Conservation (phyloP, 2,329 filamentous ascomycete genomes). For the Fusarium verticillioides region DNA sequence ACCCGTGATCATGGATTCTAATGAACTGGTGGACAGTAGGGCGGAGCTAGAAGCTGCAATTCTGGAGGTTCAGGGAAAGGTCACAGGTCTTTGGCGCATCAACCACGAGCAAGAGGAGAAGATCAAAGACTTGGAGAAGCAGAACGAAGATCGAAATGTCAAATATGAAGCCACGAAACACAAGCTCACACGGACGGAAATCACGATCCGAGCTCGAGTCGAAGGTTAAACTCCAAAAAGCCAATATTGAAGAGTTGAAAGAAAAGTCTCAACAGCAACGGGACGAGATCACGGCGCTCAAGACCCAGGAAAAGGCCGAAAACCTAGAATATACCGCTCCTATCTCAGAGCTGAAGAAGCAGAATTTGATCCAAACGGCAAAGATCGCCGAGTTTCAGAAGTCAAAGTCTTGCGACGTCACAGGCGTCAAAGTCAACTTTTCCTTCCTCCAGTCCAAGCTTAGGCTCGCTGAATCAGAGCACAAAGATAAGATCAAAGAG, state of each 20-base stretch:
- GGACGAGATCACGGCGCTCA: background rate
- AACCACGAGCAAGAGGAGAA: background rate
- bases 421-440: background rate
- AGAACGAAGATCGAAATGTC: too few relatives aligned
- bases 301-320: fast-evolving
- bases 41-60: background rate
- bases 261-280: background rate
- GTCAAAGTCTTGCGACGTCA: background rate
- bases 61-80: background rate
- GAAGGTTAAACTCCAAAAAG: background rate
- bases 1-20: background rate
- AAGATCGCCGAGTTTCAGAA: background rate
- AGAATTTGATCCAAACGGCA: fast-evolving
- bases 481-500: background rate
- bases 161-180: too few relatives aligned
- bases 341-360: background rate
- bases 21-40: background rate
- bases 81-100: background rate
- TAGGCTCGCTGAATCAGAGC: fast-evolving
- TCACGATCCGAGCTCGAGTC: background rate
- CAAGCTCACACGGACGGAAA: fast-evolving
- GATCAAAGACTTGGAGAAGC: background rate
- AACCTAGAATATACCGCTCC: fast-evolving
- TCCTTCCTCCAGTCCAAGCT: background rate
- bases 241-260: background rate